phyloP scores from a whole-genome alignment of 768 basidiomycete species.

The Rhizopogon sp. region DNA sequence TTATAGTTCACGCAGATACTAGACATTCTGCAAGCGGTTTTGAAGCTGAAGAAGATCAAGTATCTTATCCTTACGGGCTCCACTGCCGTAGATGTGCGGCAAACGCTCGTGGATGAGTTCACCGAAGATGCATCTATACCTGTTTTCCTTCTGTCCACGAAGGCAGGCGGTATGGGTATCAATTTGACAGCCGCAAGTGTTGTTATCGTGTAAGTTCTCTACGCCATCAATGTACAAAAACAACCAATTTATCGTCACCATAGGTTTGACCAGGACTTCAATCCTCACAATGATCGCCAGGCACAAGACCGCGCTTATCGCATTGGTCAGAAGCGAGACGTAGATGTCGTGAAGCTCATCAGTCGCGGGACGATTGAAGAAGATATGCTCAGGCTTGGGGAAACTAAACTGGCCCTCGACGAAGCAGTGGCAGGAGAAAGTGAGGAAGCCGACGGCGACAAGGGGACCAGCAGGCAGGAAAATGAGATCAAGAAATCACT shows the following conservation, averaged over 20 bases:
- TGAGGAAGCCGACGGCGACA: slow-evolving; percentile 51
- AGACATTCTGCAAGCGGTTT: slow-evolving; percentile 83
- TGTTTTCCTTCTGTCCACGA: slow-evolving; percentile 88
- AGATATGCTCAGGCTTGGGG: slow-evolving; percentile 86
- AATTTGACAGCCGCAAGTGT: slow-evolving; percentile 95
- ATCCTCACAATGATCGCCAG: slow-evolving; percentile 95
- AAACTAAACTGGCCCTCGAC: slow-evolving; percentile 88
- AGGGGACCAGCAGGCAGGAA: slow-evolving; percentile 61
- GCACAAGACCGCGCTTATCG: slow-evolving; percentile 97
- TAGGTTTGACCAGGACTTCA: slow-evolving; percentile 98
- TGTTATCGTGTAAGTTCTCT: slow-evolving; percentile 71
- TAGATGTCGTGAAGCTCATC: slow-evolving; percentile 93
- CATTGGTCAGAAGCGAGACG: slow-evolving; percentile 91
- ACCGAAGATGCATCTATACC: slow-evolving; percentile 77
- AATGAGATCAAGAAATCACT: slow-evolving; percentile 82
- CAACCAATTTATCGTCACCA: slow-evolving; percentile 6
- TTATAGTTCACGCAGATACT: slow-evolving; percentile 90
- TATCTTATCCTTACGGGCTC: slow-evolving; percentile 87
- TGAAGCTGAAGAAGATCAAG: slow-evolving; percentile 66
- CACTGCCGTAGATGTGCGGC: slow-evolving; percentile 90
- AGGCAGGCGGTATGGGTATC: slow-evolving; percentile 95
- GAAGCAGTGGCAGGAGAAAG: slow-evolving; percentile 85
- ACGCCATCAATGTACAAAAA: not conserved
- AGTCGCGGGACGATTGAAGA: slow-evolving; percentile 93
- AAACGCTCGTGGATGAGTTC: slow-evolving; percentile 93